Evolutionary conservation across 192 early-diverging fungal genomes (phyloP).

Genomic region (Lobulomyces angularis): DNA sequence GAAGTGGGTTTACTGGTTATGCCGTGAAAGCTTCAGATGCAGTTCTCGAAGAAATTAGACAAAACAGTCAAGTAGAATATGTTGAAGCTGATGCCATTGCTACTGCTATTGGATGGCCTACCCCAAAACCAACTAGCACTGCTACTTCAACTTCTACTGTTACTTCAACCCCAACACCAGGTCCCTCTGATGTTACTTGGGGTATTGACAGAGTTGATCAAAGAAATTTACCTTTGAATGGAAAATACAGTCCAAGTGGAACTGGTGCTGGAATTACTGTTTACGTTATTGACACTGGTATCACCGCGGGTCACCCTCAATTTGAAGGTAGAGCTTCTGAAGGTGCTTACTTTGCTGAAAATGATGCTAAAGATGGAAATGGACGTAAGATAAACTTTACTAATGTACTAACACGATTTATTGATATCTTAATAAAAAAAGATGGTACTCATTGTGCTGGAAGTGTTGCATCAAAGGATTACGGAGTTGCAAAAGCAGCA

Average conservation of each 20-base stretch:
- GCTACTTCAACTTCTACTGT: no score
- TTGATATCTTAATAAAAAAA: not conserved
- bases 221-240: conserved; percentile 1
- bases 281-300: conserved; percentile 35
- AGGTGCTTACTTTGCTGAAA: conserved; percentile 19
- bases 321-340: conserved; percentile 28
- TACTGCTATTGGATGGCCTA: not conserved
- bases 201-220: conserved; percentile 1
- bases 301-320: conserved; percentile 15
- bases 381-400: conserved; percentile 31
- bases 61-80: conserved; percentile 2
- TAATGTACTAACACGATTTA: conserved; percentile 21
- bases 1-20: no score
- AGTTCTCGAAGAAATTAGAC: no score
- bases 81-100: conserved; percentile 3
- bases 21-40: no score
- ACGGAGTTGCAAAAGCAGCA: no score
- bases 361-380: conserved; percentile 20
- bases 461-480: not conserved
- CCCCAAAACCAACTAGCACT: no score
- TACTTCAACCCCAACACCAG: no score
- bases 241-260: not conserved
- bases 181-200: conserved; percentile 1
- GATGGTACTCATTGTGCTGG: not conserved
- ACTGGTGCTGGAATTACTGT: conserved; percentile 20